Evolutionary conservation across 2,329 filamentous ascomycete genomes (phyloP), one percentile per base, ranked within the genome.

Genomic region (Penicillium psychrosexuale): DNA sequence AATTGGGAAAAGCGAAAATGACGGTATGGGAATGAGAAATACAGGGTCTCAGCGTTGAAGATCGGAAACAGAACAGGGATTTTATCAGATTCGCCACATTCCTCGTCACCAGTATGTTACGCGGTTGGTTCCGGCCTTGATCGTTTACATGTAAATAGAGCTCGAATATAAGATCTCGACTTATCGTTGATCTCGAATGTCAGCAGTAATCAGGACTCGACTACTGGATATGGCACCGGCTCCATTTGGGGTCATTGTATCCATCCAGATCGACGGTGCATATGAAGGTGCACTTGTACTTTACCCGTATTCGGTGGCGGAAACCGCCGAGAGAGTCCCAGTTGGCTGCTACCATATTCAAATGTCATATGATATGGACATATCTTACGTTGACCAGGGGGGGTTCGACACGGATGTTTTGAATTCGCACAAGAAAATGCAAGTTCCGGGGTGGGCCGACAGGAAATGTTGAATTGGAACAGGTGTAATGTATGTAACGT

Each of bases 231-330:
- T 43, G 53, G 42, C 31, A 28, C 24, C 13, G 30, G n/a, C 38
- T 48, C 47, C 53, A 51, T 38, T 48, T 57, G 42, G 40, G 47
- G 51, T 27, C 27, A 43, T 55, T 36, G 47, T 56, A 51, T 56
- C 55, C 59, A 61, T 56, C 40, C 53, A 48, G 60, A 62, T 62
- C 60, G 56, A 62, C 60, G 11, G 33, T 62, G 60, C 60, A 61
- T 61, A 38, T 54, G 46, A 46, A 45, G 40, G 7, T 34, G 43
- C 17, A 22, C 24, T 30, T 44, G 47, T 49, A 50, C 11, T 27
- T 42, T 34, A 46, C 27, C 4, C 5, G 27, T 49, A 47, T 37
- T 15, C 11, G 31, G 38, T 45, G 40, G 45, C 39, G 31, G n/a
- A 7, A 9, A 31, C 24, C 40, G 43, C 50, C 57, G 57, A 59